Percentiles rank a stretch among this genome's conserved stretches.
Conservation (phyloP, 495 filamentous ascomycete genomes). For the Aspergillus avenaceus region DNA sequence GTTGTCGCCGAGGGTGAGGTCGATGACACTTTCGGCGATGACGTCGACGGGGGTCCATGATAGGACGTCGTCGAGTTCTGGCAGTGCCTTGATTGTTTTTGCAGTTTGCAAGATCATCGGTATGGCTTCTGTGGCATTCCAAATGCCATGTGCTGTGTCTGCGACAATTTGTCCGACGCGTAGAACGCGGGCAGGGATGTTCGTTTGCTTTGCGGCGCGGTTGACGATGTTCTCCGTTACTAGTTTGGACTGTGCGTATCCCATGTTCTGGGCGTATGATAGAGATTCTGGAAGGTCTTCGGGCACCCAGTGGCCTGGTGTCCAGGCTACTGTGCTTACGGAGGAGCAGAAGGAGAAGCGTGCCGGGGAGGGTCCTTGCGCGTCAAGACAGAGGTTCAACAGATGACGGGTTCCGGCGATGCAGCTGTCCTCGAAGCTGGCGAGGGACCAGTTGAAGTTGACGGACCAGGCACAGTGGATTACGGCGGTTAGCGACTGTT, state of each 20-base stretch:
- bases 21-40: slow-evolving; percentile 42
- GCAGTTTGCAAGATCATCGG: slow-evolving; percentile 52
- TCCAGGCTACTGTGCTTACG: slow-evolving; percentile 41
- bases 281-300: slow-evolving; percentile 51
- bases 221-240: slow-evolving; percentile 53
- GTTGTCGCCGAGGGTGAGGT: slow-evolving; percentile 14
- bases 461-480: slow-evolving; percentile 68
- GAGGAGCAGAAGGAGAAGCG: slow-evolving; percentile 58
- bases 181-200: slow-evolving; percentile 33
- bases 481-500: slow-evolving; percentile 37
- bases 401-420: slow-evolving; percentile 53
- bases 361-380: slow-evolving; percentile 22
- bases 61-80: slow-evolving; percentile 46
- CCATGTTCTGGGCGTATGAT: slow-evolving; percentile 44
- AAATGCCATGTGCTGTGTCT: slow-evolving; percentile 49
- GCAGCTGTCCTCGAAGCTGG: slow-evolving; percentile 52
- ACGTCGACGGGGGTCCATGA: slow-evolving; percentile 60
- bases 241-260: slow-evolving; percentile 60
- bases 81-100: slow-evolving; percentile 44
- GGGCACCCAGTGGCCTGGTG: slow-evolving; percentile 29
- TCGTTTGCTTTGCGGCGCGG: slow-evolving; percentile 24
- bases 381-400: slow-evolving; percentile 44
- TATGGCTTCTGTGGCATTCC: slow-evolving; percentile 61
- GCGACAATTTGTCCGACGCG: slow-evolving; percentile 57
- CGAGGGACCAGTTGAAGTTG: slow-evolving; percentile 60